Evolutionary conservation across 2,329 filamentous ascomycete species (phyloP).

Genomic region (Aspergillus phoenicis): DNA sequence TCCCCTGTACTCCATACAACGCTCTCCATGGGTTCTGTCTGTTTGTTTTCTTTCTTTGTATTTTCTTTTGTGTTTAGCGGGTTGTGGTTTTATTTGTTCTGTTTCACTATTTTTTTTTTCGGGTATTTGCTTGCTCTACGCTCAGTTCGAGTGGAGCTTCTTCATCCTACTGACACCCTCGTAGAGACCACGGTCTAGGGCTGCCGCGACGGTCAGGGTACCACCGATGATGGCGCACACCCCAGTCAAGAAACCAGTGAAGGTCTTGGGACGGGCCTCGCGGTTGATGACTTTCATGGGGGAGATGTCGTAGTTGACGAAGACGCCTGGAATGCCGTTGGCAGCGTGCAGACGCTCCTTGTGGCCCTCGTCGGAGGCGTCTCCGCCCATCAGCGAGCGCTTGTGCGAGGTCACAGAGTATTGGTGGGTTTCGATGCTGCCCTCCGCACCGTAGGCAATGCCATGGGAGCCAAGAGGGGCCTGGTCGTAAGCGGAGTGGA

Average conservation of each 20-base stretch:
- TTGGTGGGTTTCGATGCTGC: constrained; percentile 95
- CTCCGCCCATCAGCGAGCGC: constrained; percentile 79
- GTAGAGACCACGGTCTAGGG: constrained; percentile 86
- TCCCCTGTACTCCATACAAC: background rate
- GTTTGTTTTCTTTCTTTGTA: background rate
- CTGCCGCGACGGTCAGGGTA: constrained; percentile 92
- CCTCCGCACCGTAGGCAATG: constrained; percentile 64
- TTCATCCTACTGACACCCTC: constrained; percentile 82
- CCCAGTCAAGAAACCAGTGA: constrained; percentile 88
- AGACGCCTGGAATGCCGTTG: constrained; percentile 94
- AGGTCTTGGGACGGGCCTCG: constrained; percentile 84
- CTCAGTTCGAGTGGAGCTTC: constrained; percentile 72
- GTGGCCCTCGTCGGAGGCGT: constrained; percentile 84
- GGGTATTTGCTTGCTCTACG: background rate
- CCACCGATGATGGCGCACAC: constrained; percentile 94
- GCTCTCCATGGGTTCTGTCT: background rate
- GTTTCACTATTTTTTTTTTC: background rate
- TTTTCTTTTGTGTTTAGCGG: background rate
- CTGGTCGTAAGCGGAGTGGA: constrained; percentile 50
- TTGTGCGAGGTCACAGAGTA: constrained; percentile 98
- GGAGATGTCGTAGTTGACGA: constrained; percentile 99
- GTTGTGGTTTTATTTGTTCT: background rate
- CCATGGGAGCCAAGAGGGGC: constrained; percentile 70
- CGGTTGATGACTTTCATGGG: constrained; percentile 99
- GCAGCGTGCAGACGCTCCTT: constrained; percentile 86